Evolutionary conservation across 1,139 yeast genomes (phyloP).

Genomic region (Chernovozyma aurita): DNA sequence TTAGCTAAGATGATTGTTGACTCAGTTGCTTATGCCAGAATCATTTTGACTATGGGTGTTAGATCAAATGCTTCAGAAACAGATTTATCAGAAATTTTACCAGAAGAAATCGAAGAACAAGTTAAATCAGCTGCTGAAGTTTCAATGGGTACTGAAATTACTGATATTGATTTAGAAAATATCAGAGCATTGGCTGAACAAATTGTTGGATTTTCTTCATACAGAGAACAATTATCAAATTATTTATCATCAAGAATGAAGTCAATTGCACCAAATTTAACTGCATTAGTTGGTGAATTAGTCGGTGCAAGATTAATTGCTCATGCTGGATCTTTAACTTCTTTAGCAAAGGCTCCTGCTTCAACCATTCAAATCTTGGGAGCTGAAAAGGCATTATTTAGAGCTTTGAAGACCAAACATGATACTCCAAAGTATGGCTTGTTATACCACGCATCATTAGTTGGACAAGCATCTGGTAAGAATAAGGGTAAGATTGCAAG

Average conservation of each 20-base stretch:
- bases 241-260: constrained; percentile 94
- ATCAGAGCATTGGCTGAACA: constrained; percentile 90
- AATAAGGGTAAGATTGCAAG: constrained; percentile 99
- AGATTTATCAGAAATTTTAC: constrained; percentile 86
- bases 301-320: constrained; percentile 98
- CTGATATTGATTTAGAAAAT: constrained; percentile 89
- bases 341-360: constrained; percentile 96
- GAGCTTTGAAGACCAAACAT: constrained; percentile 97
- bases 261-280: constrained; percentile 95
- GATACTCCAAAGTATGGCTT: constrained; percentile 98
- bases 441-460: constrained; percentile 93
- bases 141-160: constrained; percentile 98
- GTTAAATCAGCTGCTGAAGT: constrained; percentile 87
- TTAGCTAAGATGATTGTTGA: constrained; percentile 93
- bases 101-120: constrained; percentile 84
- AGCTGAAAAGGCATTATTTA: constrained; percentile 97
- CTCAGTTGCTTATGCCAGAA: constrained; percentile 91
- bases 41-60: constrained; percentile 89
- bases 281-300: constrained; percentile 95
- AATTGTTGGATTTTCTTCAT: constrained; percentile 88
- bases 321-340: constrained; percentile 96
- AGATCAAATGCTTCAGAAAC: constrained; percentile 88
- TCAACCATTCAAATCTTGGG: constrained; percentile 98
- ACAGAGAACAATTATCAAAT: constrained; percentile 82
- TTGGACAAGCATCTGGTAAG: constrained; percentile 94